Conservation (phyloP, 2,329 filamentous ascomycete genomes). For the Exserohilum rostratum region DNA sequence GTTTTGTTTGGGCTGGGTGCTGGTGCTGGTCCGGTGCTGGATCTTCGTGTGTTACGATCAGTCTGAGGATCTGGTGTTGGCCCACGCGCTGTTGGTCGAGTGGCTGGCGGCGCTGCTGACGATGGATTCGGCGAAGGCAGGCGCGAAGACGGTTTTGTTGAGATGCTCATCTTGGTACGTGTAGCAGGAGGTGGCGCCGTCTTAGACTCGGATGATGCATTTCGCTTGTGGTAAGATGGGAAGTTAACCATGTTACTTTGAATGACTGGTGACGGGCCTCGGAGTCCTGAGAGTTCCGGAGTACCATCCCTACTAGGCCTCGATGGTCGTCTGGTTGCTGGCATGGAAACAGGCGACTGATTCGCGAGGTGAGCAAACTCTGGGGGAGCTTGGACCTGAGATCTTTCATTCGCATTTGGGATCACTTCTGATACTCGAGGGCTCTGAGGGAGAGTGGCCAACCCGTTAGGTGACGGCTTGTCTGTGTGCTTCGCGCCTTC, state of each 20-base stretch:
- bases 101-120: slow-evolving; percentile 32
- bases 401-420: slow-evolving; percentile 11
- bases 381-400: slow-evolving; percentile 41
- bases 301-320: slow-evolving; percentile 56
- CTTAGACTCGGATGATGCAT: slow-evolving; percentile 55
- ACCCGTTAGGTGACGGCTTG: slow-evolving; percentile 38
- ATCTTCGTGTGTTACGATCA: slow-evolving; percentile 39
- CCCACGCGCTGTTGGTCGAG: slow-evolving; percentile 38
- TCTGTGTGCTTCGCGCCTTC: slow-evolving; percentile 55
- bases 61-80: slow-evolving; percentile 50
- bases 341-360: slow-evolving; percentile 58
- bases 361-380: slow-evolving; percentile 65
- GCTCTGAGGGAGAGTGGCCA: slow-evolving; percentile 58
- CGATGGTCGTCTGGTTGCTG: slow-evolving; percentile 53
- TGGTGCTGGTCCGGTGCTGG: slow-evolving; percentile 46
- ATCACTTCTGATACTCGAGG: slow-evolving; percentile 45
- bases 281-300: slow-evolving; percentile 50
- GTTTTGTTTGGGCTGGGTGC: slow-evolving; percentile 64
- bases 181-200: slow-evolving; percentile 24
- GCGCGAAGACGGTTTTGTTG: slow-evolving; percentile 44
- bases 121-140: slow-evolving; percentile 48
- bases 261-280: slow-evolving; percentile 60
- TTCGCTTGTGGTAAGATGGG: slow-evolving; percentile 58
- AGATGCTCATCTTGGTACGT: slow-evolving; percentile 33
- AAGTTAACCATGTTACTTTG: slow-evolving; percentile 61